phyloP scores from a whole-genome alignment of 169 alveolate species.

The Haemoproteus tartakovskyi region DNA sequence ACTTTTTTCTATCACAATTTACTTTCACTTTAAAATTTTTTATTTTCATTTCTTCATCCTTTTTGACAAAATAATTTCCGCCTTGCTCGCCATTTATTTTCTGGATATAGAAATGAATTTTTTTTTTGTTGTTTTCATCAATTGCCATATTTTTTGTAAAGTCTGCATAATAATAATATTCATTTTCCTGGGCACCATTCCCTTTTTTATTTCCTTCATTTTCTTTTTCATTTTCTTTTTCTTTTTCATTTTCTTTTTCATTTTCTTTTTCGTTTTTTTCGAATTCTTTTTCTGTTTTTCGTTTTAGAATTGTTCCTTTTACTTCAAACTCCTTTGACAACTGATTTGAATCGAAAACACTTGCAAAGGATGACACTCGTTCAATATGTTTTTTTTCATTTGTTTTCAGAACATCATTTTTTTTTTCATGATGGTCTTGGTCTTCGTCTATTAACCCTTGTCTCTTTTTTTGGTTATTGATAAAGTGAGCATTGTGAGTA shows the following conservation, averaged over 20 bases:
- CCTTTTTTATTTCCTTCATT: not conserved
- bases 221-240: not conserved
- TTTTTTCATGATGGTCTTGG: not conserved
- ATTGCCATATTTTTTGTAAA: constrained; percentile 7
- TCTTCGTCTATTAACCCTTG: not conserved
- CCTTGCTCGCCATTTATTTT: constrained; percentile 16
- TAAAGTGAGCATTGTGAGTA: constrained; percentile 37
- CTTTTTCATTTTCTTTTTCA: not conserved
- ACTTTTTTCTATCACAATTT: constrained; percentile 12
- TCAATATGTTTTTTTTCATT: not conserved
- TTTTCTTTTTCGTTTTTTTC: not conserved
- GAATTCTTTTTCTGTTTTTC: constrained; percentile 11
- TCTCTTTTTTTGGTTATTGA: not conserved
- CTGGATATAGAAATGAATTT: constrained; percentile 9
- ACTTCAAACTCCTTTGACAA: too few relatives aligned
- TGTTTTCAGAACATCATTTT: not conserved
- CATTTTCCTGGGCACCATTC: too few relatives aligned
- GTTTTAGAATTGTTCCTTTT: constrained; percentile 20
- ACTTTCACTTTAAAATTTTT: constrained; percentile 32
- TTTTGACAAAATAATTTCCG: constrained; percentile 28
- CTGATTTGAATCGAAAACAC: too few relatives aligned
- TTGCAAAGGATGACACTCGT: too few relatives aligned
- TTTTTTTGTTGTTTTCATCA: constrained; percentile 9
- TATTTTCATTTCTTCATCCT: constrained; percentile 28
- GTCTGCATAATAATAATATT: constrained; percentile 21